Base-by-base conservation (phyloP, 306 rosid genomes). In the Vigna angularis region DNA sequence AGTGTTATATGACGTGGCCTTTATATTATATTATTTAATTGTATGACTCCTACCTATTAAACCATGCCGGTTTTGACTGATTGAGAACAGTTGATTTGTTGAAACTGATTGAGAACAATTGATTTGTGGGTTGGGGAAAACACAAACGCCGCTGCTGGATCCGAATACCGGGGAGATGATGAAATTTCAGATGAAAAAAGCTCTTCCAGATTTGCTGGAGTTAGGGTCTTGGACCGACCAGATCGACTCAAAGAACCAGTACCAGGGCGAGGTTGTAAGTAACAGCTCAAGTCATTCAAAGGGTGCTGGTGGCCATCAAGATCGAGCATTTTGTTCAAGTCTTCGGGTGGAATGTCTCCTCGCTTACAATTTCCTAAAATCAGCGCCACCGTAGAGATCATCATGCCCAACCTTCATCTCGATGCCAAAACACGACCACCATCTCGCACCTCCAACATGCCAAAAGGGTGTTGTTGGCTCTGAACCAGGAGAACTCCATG, bases 121-220 rank as follows among this genome's bases (percentile, higher is more conserved):
- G 98, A 91, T 79, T 88, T 93, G 77, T 87, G 93, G 0, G 93
- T 87, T 9, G 97, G 98, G 14, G 94, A 88, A 72, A 89, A 93
- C 17, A 82, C 83, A 24, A 89, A 84, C 34, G 82, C 87, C 11
- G 57, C 57, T 22, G 88, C 75, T 57, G 80, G 91, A 63, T 91
- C 95, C 68, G 98, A 89, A 28, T 77, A 93, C 17, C 93, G 86
- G 0, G 98, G 95, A 64, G 97, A 91, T 11, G 76, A 82, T 45
- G 87, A 78, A 40, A 89, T 66, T 73, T 93, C 98, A 44, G 89
- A 79, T 78, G 91, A 84, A 83, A 93, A 91, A 2, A 88, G 85
- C 49, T 89, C 95, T 42, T 91, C 98, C 26, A 89, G 92, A 73
- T 93, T 91, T 63, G 96, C 87, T 11, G 93, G 94, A 20, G 91